phyloP scores from a whole-genome alignment of 768 basidiomycete species.

The Gautieria morchelliformis region DNA sequence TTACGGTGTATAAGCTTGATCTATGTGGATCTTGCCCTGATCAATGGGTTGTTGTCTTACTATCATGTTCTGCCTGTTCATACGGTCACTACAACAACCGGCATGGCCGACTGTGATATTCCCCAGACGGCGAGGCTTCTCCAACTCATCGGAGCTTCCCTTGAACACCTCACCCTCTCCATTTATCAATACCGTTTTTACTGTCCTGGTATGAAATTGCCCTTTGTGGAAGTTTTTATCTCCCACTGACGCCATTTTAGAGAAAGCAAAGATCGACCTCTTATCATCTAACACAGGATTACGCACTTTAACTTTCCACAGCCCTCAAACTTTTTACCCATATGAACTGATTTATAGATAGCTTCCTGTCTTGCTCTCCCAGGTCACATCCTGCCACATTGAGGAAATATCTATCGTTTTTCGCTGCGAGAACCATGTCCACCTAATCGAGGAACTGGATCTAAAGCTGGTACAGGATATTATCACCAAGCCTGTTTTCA shows the following conservation, averaged over 20 bases:
- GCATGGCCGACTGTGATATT: neutral
- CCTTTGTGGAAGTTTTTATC: neutral
- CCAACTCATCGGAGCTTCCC: too few relatives aligned
- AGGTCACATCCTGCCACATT: too few relatives aligned
- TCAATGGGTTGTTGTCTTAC: neutral
- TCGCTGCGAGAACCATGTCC: neutral
- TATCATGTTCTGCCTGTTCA: neutral
- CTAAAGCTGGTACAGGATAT: neutral
- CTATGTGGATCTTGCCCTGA: neutral
- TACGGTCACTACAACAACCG: neutral
- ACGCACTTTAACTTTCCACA: too few relatives aligned
- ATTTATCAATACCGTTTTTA: neutral
- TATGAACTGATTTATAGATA: neutral
- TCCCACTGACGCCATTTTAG: neutral
- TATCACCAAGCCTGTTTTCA: neutral
- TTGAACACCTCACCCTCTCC: too few relatives aligned
- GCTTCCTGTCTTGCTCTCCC: too few relatives aligned
- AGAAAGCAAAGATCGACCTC: neutral
- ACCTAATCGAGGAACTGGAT: neutral
- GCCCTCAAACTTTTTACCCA: neutral
- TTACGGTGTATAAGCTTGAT: neutral
- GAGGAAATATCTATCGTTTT: neutral
- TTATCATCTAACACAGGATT: too few relatives aligned
- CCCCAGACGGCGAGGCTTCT: neutral
- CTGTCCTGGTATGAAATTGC: neutral